Base-by-base conservation (phyloP, 441 rosid species). In the Gossypium trilobum region DNA sequence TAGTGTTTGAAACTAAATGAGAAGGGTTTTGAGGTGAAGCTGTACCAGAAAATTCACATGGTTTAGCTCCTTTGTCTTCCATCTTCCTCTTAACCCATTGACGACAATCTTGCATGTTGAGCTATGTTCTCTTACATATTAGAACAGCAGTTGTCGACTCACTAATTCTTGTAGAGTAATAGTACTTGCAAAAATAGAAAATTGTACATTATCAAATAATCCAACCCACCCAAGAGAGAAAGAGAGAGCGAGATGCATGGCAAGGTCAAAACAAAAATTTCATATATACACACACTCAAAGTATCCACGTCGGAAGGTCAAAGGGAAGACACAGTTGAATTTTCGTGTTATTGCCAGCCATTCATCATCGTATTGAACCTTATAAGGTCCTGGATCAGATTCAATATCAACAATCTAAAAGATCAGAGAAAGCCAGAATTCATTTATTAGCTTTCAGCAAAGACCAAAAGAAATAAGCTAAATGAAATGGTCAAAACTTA, bases 311-410 rank as follows among this genome's bases (percentile, higher is more conserved):
- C 68, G 80, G 13, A 19, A 14, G 4, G 91, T 87, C 77, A 87
- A 76, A 33, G 99, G 99, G 74, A 94, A 80, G 64, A 80, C 67
- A 77, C 86, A 76, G 76, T 92, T 87, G 83, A 86, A 86, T 74
- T 82, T 82, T 75, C 78, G 75, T 22, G 95, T 94, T 67, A 89
- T 82, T 33, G 92, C 90, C 27, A 89, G 82, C 96, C 97, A 94
- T 78, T 94, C 97, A 83, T 90, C 96, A 48, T 92, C 99, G 66
- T 89, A 92, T 57, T 85, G 80, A 80, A 94, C 73, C 78, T 89
- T 90, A 70, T 79, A 84, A 23, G 93, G 94, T 74, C 94, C 92
- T 66, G 91, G 88, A 73, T 78, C 94, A 19, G 92, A 88, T 54
- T 94, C 97, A 59, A 94, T 73, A 59, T 90, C 97, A 75, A 92